Percentiles rank a stretch among this genome's conserved stretches.
Conservation (phyloP, 495 filamentous ascomycete genomes). For the Hyaloscypha hepaticicola region DNA sequence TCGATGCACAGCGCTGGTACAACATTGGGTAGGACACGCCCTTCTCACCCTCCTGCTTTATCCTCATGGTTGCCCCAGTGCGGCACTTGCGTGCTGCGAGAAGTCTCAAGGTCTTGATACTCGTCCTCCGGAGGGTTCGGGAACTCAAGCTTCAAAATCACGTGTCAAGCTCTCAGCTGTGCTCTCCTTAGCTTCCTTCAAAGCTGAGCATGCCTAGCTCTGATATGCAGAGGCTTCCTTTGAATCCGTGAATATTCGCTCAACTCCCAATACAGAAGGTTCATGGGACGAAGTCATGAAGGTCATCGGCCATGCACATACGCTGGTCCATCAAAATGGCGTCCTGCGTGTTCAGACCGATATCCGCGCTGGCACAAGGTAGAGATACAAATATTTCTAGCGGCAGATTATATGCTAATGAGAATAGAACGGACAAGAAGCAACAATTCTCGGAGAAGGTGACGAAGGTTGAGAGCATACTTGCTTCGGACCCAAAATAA, state of each 20-base stretch:
- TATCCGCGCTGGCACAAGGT: conserved; percentile 85
- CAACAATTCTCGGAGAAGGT: conserved; percentile 69
- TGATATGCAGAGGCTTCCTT: not conserved
- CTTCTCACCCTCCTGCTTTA: not conserved
- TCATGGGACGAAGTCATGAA: conserved; percentile 87
- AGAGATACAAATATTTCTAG: conserved; percentile 27
- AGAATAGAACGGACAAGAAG: conserved; percentile 61
- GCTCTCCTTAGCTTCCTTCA: not conserved
- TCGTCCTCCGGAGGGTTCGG: not conserved
- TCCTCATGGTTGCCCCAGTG: not conserved
- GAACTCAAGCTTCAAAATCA: not conserved
- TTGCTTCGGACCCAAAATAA: conserved; percentile 35
- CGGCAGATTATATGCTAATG: not conserved
- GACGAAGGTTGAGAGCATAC: conserved; percentile 56
- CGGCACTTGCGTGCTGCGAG: not conserved
- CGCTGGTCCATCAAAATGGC: conserved; percentile 76
- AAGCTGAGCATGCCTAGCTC: conserved; percentile 9
- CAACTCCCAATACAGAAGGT: conserved; percentile 59
- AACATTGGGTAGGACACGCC: conserved; percentile 72
- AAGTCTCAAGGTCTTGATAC: not conserved
- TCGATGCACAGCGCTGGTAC: conserved; percentile 87
- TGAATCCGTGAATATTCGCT: not conserved
- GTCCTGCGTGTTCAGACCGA: conserved; percentile 83
- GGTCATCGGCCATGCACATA: conserved; percentile 91
- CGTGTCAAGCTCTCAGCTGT: not conserved